phyloP scores from a whole-genome alignment of 2,329 filamentous ascomycete species.

The Diplodia corticola region DNA sequence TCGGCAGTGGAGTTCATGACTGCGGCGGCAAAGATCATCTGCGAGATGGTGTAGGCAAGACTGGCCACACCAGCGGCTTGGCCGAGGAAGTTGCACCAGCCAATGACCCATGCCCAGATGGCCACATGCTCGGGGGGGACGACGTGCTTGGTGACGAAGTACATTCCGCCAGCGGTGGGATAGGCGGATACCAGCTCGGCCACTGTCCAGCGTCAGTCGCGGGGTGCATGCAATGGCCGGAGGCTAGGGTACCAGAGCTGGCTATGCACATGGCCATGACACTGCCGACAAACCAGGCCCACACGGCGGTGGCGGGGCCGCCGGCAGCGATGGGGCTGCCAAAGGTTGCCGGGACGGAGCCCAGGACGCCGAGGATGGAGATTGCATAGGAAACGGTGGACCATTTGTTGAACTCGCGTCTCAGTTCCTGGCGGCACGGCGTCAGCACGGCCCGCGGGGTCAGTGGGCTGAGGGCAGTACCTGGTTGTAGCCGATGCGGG shows the following conservation, averaged over 20 bases:
- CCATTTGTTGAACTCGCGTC: constrained; percentile 66
- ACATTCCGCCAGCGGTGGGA: constrained; percentile 65
- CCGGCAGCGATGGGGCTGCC: constrained; percentile 59
- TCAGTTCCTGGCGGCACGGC: constrained; percentile 52
- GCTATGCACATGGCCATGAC: constrained; percentile 66
- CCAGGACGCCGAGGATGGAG: constrained; percentile 63
- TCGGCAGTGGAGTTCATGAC: constrained; percentile 58
- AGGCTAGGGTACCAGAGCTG: constrained; percentile 50
- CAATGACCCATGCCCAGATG: constrained; percentile 65
- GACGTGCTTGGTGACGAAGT: constrained; percentile 67
- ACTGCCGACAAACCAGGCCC: constrained; percentile 66
- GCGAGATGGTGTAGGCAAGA: constrained; percentile 62
- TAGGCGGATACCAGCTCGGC: constrained; percentile 66
- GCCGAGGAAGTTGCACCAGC: constrained; percentile 67
- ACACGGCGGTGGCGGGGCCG: constrained; percentile 64
- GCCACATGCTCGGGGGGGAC: constrained; percentile 62
- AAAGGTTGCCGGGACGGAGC: constrained; percentile 66
- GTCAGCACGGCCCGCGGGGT: constrained; percentile 26
- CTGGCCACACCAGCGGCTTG: constrained; percentile 65
- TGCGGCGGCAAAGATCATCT: constrained; percentile 62
- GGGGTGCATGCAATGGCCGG: neutral
- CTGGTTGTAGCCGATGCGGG: constrained; percentile 64
- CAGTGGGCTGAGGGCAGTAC: constrained; percentile 39
- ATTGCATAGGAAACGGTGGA: constrained; percentile 67
- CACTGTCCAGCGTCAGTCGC: constrained; percentile 43